phyloP scores from a whole-genome alignment of 495 filamentous ascomycete genomes.

The Trichoderma erinaceum region DNA sequence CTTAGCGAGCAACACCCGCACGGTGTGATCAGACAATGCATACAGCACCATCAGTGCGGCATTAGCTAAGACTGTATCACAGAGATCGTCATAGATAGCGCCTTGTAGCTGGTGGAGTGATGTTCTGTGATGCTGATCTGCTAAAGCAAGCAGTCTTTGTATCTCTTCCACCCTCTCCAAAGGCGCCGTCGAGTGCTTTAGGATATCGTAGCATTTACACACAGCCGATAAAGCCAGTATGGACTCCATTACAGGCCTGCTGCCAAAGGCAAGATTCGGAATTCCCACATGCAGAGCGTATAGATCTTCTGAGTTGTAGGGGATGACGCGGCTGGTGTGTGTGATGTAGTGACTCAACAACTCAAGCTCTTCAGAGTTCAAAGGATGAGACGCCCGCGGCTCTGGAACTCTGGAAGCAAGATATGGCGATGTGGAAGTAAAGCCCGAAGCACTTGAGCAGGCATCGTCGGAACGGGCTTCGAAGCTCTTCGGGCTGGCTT shows the following conservation, averaged over 20 bases:
- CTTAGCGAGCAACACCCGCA: constrained; percentile 32
- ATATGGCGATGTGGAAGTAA: background rate
- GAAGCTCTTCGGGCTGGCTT: background rate
- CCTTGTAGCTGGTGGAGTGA: constrained; percentile 31
- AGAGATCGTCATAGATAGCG: constrained; percentile 25
- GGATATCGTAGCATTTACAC: constrained; percentile 37
- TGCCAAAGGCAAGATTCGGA: constrained; percentile 36
- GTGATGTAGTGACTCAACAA: constrained; percentile 37
- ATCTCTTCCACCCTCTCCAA: constrained; percentile 24
- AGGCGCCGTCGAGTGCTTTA: constrained; percentile 21
- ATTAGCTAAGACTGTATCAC: constrained; percentile 37
- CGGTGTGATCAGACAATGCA: constrained; percentile 34
- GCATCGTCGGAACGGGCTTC: background rate
- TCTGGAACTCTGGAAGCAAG: background rate
- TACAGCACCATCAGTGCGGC: constrained; percentile 44
- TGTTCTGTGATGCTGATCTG: constrained; percentile 30
- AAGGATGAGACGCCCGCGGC: constrained; percentile 17
- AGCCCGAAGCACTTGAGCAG: constrained; percentile 11
- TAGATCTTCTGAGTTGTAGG: constrained; percentile 31
- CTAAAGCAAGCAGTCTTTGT: constrained; percentile 27
- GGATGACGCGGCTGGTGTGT: constrained; percentile 36
- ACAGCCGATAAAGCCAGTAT: constrained; percentile 36
- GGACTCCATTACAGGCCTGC: constrained; percentile 37
- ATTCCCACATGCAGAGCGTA: constrained; percentile 38
- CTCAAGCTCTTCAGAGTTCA: constrained; percentile 30